Evolutionary conservation across 805 yeast genomes (phyloP).

Genomic region (Candida odintsovae): DNA sequence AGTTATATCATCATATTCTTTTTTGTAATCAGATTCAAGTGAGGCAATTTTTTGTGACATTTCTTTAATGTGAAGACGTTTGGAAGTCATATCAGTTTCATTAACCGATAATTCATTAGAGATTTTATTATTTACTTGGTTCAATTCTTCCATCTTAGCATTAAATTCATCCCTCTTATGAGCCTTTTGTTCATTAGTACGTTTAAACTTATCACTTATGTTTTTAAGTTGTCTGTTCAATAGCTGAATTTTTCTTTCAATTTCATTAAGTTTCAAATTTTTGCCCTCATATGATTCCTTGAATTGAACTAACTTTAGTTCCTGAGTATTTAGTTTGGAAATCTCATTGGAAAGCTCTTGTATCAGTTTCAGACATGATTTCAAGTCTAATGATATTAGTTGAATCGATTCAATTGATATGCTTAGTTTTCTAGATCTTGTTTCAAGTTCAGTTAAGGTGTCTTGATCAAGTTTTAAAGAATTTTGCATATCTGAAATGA

Average conservation of each 20-base stretch:
- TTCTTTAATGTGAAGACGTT: conserved; percentile 30
- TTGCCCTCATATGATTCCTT: conserved; percentile 16
- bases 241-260: conserved; percentile 34
- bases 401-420: conserved; percentile 55
- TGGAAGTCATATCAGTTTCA: conserved; percentile 32
- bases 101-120: conserved; percentile 31
- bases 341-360: conserved; percentile 18
- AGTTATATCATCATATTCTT: conserved; percentile 35
- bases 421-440: conserved; percentile 42
- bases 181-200: conserved; percentile 31
- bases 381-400: conserved; percentile 21
- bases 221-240: conserved; percentile 33
- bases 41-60: conserved; percentile 32
- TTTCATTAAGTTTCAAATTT: conserved; percentile 19
- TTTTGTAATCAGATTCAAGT: conserved; percentile 29
- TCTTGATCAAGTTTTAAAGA: conserved; percentile 37
- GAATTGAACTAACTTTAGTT: conserved; percentile 11
- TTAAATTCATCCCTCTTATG: conserved; percentile 31
- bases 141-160: conserved; percentile 29
- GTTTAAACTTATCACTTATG: conserved; percentile 34
- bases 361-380: conserved; percentile 14
- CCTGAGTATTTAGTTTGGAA: conserved; percentile 11
- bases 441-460: conserved; percentile 36
- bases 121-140: conserved; percentile 31
- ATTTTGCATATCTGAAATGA: conserved; percentile 46